Conservation (phyloP, 306 rosid genomes). For the Quercus mongolica region DNA sequence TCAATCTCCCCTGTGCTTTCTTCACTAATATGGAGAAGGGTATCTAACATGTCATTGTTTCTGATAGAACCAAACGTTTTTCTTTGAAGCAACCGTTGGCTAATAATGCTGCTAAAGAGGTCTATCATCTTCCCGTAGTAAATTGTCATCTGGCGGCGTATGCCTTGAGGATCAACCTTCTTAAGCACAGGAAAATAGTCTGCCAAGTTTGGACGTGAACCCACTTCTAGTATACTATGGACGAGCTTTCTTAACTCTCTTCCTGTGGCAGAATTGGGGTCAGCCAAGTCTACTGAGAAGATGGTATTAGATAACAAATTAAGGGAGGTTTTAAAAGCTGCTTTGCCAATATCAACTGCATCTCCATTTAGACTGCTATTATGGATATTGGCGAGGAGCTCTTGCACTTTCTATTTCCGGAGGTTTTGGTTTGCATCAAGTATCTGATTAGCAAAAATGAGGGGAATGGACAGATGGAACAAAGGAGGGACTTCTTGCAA, state of each 20-base stretch:
- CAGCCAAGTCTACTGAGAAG: too few relatives aligned
- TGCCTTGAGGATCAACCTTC: neutral
- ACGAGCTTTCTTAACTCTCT: neutral
- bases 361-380: too few relatives aligned
- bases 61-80: neutral
- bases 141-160: neutral
- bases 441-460: neutral
- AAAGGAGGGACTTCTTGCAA: constrained; percentile 23
- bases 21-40: constrained; percentile 5
- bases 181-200: neutral
- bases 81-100: neutral
- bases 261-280: too few relatives aligned
- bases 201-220: neutral
- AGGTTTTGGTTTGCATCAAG: too few relatives aligned
- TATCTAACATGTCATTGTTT: neutral
- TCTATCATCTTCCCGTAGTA: neutral
- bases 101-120: neutral
- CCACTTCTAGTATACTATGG: neutral
- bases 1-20: neutral
- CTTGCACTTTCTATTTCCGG: too few relatives aligned
- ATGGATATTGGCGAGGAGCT: too few relatives aligned
- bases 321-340: too few relatives aligned
- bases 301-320: too few relatives aligned
- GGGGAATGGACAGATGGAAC: neutral
- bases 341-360: too few relatives aligned